Percentiles rank a stretch among this genome's conserved stretches.
Evolutionary conservation across 345 rosid species (phyloP).

Genomic region (Ricinus communis): DNA sequence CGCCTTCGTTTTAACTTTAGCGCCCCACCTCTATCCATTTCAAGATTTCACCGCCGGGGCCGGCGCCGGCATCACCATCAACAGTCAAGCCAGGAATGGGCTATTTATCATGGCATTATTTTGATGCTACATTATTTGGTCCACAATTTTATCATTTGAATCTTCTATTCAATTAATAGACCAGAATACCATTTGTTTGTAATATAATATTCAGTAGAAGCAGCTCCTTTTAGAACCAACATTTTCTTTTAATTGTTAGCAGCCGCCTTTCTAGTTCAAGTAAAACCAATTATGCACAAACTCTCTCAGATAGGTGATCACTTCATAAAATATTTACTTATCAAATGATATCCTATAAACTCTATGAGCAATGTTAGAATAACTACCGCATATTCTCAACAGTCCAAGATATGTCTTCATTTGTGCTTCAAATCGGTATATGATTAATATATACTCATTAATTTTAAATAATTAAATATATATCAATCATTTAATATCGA

Average conservation of each 20-base stretch:
- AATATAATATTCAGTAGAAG: no score
- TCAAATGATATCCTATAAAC: no score
- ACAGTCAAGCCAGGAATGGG: background rate
- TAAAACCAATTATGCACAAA: background rate
- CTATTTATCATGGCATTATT: no score
- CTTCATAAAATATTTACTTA: background rate
- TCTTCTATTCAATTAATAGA: background rate
- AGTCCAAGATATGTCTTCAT: no score
- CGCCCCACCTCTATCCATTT: background rate
- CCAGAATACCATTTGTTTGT: background rate
- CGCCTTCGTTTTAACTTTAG: background rate
- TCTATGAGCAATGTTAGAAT: no score
- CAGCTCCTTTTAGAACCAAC: no score
- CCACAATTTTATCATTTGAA: background rate
- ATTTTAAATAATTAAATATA: no score
- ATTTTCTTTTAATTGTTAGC: no score
- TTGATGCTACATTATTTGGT: background rate
- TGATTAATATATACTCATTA: no score
- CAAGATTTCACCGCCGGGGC: background rate
- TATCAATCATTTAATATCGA: no score
- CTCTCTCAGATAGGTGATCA: background rate
- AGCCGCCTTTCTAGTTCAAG: slow-evolving; percentile 6
- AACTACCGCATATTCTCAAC: no score
- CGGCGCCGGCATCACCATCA: background rate
- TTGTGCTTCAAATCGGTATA: no score